Evolutionary conservation across 176 grass and related monocot species (phyloP), one percentile per base, ranked within the genome.

Genomic region (Thalia dealbata): DNA sequence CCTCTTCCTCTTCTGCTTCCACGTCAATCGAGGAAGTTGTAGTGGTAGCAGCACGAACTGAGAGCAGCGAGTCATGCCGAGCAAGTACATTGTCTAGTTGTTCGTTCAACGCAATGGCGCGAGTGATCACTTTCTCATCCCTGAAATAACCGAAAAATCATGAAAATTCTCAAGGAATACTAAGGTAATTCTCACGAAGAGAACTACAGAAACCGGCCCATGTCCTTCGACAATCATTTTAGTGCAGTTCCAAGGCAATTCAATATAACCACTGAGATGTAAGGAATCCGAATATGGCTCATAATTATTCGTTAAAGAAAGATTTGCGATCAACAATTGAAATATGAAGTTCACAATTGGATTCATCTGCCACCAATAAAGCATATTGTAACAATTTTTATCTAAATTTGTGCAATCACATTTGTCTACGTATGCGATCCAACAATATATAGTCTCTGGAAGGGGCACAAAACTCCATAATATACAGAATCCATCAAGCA

Each of bases 51-150:
- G 90, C 87, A 1, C 71, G 71, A 76, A 93, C 87, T 70, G 95
- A 93, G 72, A 99, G 95, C 56, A 99, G 77, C 13, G 77, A 32
- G 68, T 99, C 95, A 12, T 99, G 95, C 27, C 48, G 74, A 56
- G 86, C 72, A 54, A 99, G 87, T 46, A 91, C 79, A 68, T 85
- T 84, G 38, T 93, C 87, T 41, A 99, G 58, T 69, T 88, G 88
- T 66, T 99, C 95, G 43, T 99, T 99, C 80, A 99, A 64, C 54
- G 91, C 83, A 77, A 99, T 99, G 67, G 87, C 91, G 81, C 85
- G 81, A 59, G 85, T 88, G 75, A 99, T 83, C 67, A 83, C 52
- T 26, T 45, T 38, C 81, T 99, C 95, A 79, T 99, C 95, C 78
- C 95, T 99, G 84, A 23, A 54, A 11, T 13, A 10, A 72, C 14